Conservation (phyloP, 1,139 yeast genomes). For the Suhomyces choctaworum region DNA sequence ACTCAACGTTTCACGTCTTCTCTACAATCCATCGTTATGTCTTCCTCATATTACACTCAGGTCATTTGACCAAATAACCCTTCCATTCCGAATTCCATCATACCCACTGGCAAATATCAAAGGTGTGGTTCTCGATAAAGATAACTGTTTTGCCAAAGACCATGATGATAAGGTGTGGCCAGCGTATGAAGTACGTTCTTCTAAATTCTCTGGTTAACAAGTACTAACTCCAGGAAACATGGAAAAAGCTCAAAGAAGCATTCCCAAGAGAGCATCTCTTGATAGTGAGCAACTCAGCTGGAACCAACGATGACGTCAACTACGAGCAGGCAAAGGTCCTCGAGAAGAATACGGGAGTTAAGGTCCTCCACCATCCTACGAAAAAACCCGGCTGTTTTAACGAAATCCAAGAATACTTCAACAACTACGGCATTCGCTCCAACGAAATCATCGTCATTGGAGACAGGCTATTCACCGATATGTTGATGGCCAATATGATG, state of each 20-base stretch:
- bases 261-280: slow-evolving; percentile 70
- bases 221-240: slow-evolving; percentile 36
- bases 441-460: slow-evolving; percentile 82
- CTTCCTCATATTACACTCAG: slow-evolving; percentile 65
- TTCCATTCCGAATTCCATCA: slow-evolving; percentile 11
- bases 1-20: slow-evolving; percentile 59
- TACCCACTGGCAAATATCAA: slow-evolving; percentile 41
- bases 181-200: slow-evolving; percentile 45
- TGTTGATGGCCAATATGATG: slow-evolving; percentile 93
- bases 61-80: slow-evolving; percentile 60
- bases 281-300: slow-evolving; percentile 92
- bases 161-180: slow-evolving; percentile 83
- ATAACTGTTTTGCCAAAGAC: slow-evolving; percentile 89
- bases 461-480: slow-evolving; percentile 86
- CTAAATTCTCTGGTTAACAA: no score
- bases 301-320: slow-evolving; percentile 71
- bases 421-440: slow-evolving; percentile 49
- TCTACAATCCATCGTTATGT: slow-evolving; percentile 65
- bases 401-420: slow-evolving; percentile 67
- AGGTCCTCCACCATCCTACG: slow-evolving; percentile 72
- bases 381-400: slow-evolving; percentile 88
- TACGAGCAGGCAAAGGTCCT: slow-evolving; percentile 63
- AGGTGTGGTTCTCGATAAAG: slow-evolving; percentile 90
- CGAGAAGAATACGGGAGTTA: slow-evolving; percentile 69
- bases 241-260: slow-evolving; percentile 52